Evolutionary conservation across 2,329 filamentous ascomycete genomes (phyloP).

Genomic region (Macroventuria anomochaeta): DNA sequence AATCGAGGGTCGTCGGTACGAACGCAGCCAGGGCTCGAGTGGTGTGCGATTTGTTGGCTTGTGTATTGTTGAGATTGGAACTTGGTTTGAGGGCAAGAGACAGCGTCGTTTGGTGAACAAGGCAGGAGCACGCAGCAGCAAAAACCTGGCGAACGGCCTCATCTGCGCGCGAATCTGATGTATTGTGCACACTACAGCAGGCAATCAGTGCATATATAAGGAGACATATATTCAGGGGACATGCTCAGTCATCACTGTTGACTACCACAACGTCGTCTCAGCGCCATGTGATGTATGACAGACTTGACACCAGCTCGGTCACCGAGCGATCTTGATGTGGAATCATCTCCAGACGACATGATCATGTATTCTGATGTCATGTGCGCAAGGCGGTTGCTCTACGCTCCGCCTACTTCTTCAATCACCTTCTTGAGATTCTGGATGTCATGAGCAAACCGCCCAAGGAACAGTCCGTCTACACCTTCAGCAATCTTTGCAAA

Average conservation of each 20-base stretch:
- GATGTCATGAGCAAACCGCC: constrained; percentile 80
- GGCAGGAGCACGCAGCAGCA: constrained; percentile 1
- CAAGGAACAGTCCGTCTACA: constrained; percentile 82
- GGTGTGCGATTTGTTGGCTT: not conserved
- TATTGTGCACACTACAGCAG: not conserved
- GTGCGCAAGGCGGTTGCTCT: not conserved
- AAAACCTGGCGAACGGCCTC: not conserved
- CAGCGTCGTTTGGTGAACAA: not conserved
- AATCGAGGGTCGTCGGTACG: no score
- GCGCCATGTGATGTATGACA: not conserved
- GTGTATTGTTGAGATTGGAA: not conserved
- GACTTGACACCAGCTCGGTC: not conserved
- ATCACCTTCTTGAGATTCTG: constrained; percentile 75
- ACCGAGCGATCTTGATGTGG: not conserved
- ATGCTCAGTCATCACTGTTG: constrained; percentile 11
- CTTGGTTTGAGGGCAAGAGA: not conserved
- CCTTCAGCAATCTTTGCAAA: constrained; percentile 71
- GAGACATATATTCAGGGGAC: not conserved
- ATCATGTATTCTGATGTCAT: not conserved
- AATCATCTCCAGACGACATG: not conserved
- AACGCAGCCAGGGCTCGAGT: no score
- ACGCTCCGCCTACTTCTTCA: constrained; percentile 66
- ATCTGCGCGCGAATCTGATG: not conserved
- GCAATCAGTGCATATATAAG: not conserved
- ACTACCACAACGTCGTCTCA: constrained; percentile 1